Base-by-base conservation (phyloP, 2,329 filamentous ascomycete genomes). In the Bipolaris bicolor region DNA sequence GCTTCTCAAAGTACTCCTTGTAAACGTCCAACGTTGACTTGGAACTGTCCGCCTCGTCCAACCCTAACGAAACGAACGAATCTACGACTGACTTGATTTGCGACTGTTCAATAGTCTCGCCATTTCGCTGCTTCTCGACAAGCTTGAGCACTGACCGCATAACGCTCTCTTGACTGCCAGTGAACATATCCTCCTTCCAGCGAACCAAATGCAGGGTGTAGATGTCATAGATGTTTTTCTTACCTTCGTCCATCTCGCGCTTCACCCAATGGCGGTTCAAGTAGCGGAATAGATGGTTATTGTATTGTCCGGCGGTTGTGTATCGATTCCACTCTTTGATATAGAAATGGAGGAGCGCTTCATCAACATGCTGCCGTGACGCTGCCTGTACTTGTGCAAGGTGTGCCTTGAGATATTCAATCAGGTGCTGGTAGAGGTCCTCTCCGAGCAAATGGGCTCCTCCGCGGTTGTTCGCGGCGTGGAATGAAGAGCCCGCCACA, bases 261-360 rank as follows among this genome's bases (percentile, higher is more conserved):
- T 97, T 99, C 1, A 99, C 95, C 95, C 96, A 99, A 79, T 99
- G 95, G 29, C 95, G 87, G 74, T 99, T 99, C 24, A 99, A 86
- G 74, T 99, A 99, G 52, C 90, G 84, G 82, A 99, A 99, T 7
- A 99, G 82, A 75, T 99, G 94, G 78, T 99, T 96, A 76, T 97
- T 95, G 79, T 96, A 99, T 78, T 96, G 96, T 58, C 93, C 95
- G 1, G 95, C 94, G 13, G 90, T 91, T 1, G 95, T 99, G 79
- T 97, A 99, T 60, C 95, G 87, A 65, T 90, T 88, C 95, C 95
- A 99, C 83, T 99, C 93, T 73, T 90, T 88, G 76, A 98, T 99
- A 77, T 99, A 99, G 78, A 94, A 98, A 18, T 85, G 84, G 26
- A 99, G 84, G 9, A 99, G 83, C 1, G 93, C 92, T 78, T 99